These are phyloP conservation scores for Allomyces macrogynus DNA, from an alignment of 192 early-diverging fungal species.

Conservation along the genomic window DNA sequence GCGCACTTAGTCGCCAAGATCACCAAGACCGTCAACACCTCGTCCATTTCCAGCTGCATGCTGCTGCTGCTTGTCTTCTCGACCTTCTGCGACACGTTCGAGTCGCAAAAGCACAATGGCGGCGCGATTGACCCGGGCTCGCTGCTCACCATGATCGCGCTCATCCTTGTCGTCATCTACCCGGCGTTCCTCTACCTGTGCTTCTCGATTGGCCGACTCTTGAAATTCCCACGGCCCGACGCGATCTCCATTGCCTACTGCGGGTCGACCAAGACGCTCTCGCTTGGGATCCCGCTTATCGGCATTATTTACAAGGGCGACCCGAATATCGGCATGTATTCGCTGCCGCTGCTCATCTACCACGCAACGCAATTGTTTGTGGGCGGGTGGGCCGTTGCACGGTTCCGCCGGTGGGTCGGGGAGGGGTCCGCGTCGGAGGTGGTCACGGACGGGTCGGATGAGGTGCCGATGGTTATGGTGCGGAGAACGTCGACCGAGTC, in stretches of 20 bases:
- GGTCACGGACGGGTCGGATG: no score
- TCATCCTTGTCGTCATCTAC: conserved; percentile 28
- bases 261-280: conserved; percentile 52
- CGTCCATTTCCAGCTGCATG: conserved; percentile 29
- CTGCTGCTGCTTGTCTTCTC: conserved; percentile 47
- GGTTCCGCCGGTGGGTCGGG: conserved; percentile 31
- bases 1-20: conserved; percentile 16
- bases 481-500: no score
- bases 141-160: conserved; percentile 27
- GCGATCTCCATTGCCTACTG: conserved; percentile 47
- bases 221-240: conserved; percentile 25
- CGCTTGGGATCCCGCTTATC: conserved; percentile 53
- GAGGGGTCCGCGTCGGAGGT: conserved; percentile 4
- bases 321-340: conserved; percentile 33
- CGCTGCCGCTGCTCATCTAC: conserved; percentile 45
- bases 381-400: conserved; percentile 32
- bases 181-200: conserved; percentile 25
- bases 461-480: no score
- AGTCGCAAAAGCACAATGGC: no score
- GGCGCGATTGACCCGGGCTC: conserved; percentile 16
- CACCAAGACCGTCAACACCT: conserved; percentile 24
- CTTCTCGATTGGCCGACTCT: conserved; percentile 19
- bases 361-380: conserved; percentile 49
- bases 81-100: conserved; percentile 51
- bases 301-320: conserved; percentile 36